Percentiles rank a stretch among this genome's conserved stretches.
phyloP scores from a whole-genome alignment of 1,139 yeast genomes.

The Kazachstania sp. region DNA sequence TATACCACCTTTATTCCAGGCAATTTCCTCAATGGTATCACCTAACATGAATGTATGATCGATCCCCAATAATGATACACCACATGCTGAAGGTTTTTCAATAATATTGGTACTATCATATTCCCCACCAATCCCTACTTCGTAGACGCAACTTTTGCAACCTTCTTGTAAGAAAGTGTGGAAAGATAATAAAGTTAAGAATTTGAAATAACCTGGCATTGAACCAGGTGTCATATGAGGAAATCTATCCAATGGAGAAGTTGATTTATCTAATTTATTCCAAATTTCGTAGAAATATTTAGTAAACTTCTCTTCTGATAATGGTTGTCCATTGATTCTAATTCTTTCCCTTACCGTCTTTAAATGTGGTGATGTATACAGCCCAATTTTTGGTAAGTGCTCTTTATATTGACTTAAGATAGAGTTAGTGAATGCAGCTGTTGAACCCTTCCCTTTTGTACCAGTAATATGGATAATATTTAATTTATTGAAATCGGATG shows the following conservation, averaged over 20 bases:
- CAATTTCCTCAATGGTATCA: conserved; percentile 75
- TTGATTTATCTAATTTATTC: conserved; percentile 62
- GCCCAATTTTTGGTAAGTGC: conserved; percentile 52
- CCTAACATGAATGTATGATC: conserved; percentile 92
- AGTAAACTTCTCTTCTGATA: conserved; percentile 70
- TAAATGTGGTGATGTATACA: conserved; percentile 92
- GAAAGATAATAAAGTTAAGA: conserved; percentile 78
- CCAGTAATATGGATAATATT: conserved; percentile 92
- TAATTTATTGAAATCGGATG: conserved; percentile 58
- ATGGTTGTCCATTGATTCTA: conserved; percentile 78
- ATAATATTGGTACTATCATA: conserved; percentile 90
- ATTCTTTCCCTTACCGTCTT: conserved; percentile 90
- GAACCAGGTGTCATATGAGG: conserved; percentile 66
- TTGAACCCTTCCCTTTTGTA: conserved; percentile 97
- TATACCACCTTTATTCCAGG: conserved; percentile 96
- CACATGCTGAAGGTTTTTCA: conserved; percentile 72
- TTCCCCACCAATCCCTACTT: conserved; percentile 98
- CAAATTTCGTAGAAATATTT: conserved; percentile 89
- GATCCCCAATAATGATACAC: conserved; percentile 78
- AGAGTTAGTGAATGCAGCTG: conserved; percentile 88
- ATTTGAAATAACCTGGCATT: conserved; percentile 92
- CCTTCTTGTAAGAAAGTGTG: conserved; percentile 84
- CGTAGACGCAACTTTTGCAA: conserved; percentile 87
- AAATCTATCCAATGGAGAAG: conserved; percentile 48
- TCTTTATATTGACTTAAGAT: conserved; percentile 56